Evolutionary conservation across 768 basidiomycete species (phyloP).

Genomic region (Russula emetica): DNA sequence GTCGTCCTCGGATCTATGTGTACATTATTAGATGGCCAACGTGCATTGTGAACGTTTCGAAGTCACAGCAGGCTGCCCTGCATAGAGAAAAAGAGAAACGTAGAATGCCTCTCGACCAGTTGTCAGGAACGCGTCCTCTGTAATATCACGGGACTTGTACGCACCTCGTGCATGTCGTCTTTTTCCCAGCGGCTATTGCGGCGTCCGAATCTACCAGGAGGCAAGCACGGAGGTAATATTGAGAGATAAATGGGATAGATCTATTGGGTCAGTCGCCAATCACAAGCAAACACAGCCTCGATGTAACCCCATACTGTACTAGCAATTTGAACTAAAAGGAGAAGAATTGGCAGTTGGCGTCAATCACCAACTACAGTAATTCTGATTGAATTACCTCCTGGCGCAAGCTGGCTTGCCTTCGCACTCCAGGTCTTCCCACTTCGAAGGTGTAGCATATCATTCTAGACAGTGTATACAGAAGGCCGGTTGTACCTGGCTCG

Average conservation of each 20-base stretch:
- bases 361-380: constrained; percentile 9
- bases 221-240: not conserved
- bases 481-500: not conserved
- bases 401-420: constrained; percentile 7
- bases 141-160: constrained; percentile 16
- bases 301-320: not conserved
- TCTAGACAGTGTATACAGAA: not conserved
- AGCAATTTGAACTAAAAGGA: not conserved
- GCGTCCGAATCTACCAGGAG: not conserved
- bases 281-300: not conserved
- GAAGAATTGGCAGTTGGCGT: not conserved
- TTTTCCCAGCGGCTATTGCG: not conserved
- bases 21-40: not conserved
- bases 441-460: not conserved
- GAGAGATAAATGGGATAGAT: not conserved
- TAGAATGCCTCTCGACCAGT: constrained; percentile 6
- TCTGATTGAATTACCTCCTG: constrained; percentile 15
- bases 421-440: not conserved
- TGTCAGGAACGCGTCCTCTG: constrained; percentile 5
- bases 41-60: constrained; percentile 1
- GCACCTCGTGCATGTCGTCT: constrained; percentile 13
- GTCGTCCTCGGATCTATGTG: not conserved
- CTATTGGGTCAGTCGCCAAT: not conserved
- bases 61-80: not conserved
- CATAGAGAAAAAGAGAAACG: constrained; percentile 5